phyloP scores from a whole-genome alignment of 495 filamentous ascomycete genomes.

The Hyaloscypha variabilis region DNA sequence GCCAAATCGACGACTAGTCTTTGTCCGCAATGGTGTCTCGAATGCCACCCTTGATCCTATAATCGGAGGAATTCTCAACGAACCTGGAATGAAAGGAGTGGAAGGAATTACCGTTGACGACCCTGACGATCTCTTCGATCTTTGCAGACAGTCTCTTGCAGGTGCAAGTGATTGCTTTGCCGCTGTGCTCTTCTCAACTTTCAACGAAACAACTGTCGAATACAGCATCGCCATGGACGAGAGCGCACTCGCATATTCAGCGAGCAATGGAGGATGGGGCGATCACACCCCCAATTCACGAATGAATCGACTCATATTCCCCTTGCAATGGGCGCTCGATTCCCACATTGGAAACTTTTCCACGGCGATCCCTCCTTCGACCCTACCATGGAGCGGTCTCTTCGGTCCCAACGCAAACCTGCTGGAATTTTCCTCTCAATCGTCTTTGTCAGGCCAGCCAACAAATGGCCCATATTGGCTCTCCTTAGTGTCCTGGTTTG shows the following conservation, averaged over 20 bases:
- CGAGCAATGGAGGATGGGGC: not conserved
- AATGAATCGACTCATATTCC: constrained; percentile 10
- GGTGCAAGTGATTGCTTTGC: constrained; percentile 29
- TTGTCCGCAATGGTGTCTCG: constrained; percentile 27
- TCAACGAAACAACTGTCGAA: constrained; percentile 26
- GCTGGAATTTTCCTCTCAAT: not conserved
- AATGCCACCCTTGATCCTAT: constrained; percentile 15
- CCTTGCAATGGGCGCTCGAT: constrained; percentile 24
- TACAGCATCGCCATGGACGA: constrained; percentile 27
- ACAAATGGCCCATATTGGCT: constrained; percentile 19
- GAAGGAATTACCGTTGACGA: constrained; percentile 9
- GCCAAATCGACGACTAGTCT: constrained; percentile 17
- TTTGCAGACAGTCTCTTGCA: constrained; percentile 20
- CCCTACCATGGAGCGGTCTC: constrained; percentile 20
- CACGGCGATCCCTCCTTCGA: constrained; percentile 15
- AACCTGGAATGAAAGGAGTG: constrained; percentile 7
- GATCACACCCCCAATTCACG: constrained; percentile 14
- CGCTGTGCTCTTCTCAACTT: constrained; percentile 21
- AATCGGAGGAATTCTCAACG: constrained; percentile 20
- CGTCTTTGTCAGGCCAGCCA: not conserved
- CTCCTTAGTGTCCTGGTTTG: constrained; percentile 14
- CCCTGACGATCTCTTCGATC: constrained; percentile 23
- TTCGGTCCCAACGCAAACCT: not conserved
- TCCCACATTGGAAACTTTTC: constrained; percentile 24
- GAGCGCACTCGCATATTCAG: not conserved